Conservation (phyloP, 176 grass and related monocot genomes). For the Lolium perenne region DNA sequence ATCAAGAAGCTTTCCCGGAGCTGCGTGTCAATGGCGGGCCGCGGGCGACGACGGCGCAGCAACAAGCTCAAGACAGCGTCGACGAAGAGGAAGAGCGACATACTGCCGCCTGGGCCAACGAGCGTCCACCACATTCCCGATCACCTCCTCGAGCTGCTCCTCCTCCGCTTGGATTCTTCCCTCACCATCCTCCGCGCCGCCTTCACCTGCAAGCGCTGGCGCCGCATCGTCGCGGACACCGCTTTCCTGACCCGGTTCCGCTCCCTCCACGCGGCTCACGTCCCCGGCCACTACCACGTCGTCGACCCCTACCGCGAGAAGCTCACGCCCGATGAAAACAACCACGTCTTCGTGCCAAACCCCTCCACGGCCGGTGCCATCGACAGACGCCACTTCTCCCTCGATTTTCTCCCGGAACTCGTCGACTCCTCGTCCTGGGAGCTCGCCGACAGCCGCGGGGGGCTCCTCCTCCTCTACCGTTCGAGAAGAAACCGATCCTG, state of each 20-base stretch:
- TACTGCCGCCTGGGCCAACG: neutral
- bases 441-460: slow-evolving; percentile 9
- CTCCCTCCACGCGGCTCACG: neutral
- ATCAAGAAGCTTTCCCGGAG: neutral
- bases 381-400: slow-evolving; percentile 19
- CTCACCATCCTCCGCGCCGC: slow-evolving; percentile 9
- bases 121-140: neutral
- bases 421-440: neutral
- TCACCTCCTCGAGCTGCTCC: slow-evolving; percentile 11
- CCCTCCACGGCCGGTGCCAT: slow-evolving; percentile 1
- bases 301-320: neutral
- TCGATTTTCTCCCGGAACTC: slow-evolving; percentile 1
- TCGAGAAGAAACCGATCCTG: neutral
- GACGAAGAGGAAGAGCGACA: neutral
- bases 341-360: neutral
- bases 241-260: neutral
- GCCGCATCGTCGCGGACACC: neutral
- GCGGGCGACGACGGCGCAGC: neutral
- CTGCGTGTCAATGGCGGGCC: neutral
- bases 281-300: slow-evolving; percentile 11
- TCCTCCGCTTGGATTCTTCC: neutral
- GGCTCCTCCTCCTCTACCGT: neutral
- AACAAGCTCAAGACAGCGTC: slow-evolving; percentile 6
- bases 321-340: neutral
- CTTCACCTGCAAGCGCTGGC: slow-evolving; percentile 4